Conservation (phyloP, 2,329 filamentous ascomycete genomes). For the Colletotrichum camelliae region DNA sequence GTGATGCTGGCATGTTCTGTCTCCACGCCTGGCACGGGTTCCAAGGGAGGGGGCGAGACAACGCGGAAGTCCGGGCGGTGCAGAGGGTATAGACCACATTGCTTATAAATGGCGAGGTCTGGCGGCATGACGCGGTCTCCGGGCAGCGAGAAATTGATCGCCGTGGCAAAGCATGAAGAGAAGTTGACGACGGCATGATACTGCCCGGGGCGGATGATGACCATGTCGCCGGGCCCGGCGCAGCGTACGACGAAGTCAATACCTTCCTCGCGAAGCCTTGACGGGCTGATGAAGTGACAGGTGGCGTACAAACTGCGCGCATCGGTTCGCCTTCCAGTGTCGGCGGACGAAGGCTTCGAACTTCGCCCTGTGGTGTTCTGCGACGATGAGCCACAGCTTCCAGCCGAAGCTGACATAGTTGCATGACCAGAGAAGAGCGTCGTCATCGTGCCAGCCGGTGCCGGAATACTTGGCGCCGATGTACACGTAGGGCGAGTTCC, state of each 20-base stretch:
- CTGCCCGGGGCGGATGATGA: background rate
- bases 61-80: background rate
- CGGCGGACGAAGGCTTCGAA: background rate
- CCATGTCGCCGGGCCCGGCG: slow-evolving; percentile 4
- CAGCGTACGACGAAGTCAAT: background rate
- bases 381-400: slow-evolving; percentile 8
- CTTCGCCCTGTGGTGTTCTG: background rate
- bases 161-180: background rate
- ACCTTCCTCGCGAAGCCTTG: background rate
- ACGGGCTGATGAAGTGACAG: background rate
- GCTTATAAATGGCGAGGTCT: background rate
- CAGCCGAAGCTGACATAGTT: background rate
- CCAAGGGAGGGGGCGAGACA: background rate
- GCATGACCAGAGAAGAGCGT: background rate
- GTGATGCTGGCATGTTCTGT: background rate
- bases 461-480: background rate
- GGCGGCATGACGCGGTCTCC: background rate
- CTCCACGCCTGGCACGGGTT: background rate
- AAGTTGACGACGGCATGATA: slow-evolving; percentile 9
- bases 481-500: background rate
- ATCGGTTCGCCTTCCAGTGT: background rate
- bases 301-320: slow-evolving; percentile 7
- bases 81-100: background rate
- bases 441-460: background rate
- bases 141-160: slow-evolving; percentile 12